Evolutionary conservation across 352 stramenopile genomes (phyloP), one percentile per base, ranked within the genome.

Genomic region (Phytophthora sansomeana): DNA sequence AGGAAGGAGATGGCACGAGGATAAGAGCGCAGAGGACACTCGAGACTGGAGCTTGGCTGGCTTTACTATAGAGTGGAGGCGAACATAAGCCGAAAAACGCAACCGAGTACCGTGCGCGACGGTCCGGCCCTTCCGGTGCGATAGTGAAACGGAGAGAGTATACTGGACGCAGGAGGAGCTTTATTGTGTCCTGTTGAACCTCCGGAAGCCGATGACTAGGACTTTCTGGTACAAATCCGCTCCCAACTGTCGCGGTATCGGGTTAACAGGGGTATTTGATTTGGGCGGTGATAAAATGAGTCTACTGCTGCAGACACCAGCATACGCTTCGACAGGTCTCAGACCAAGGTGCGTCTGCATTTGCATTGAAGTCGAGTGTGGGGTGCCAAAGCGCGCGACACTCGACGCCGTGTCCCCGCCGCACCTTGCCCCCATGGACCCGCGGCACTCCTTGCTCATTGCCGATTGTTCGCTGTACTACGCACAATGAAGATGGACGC

Each of bases 401-500:
- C 24, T 50, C 21, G 4, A 21, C 57, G 68, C 56, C 68, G 17
- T 53, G 62, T 72, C 62, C 57, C 67, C 9, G 17, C n/a, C n/a
- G n/a, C n/a, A n/a, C n/a, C n/a, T 16, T 28, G 39, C 14, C 8
- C 24, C 44, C 29, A 38, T 41, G 21, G 35, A 42, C 1, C 39
- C 17, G 6, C 14, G 6, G 8, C 16, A 6, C 10, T 24, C 49
- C 5, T 4, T 55, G 39, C 51, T 75, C 70, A 78, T 69, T 78
- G 29, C 3, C 42, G 39, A 69, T 69, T 72, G 35, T 71, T 59
- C 52, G n/a, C 48, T 39, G 43, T 61, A 24, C 17, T 54, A 39
- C 41, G 16, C 55, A 72, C 24, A 13, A 52, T 47, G 35, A 75
- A 63, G 35, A 79, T 76, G 63, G 63, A 74, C 38, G 59, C 69